Evolutionary conservation across 306 rosid genomes (phyloP), one percentile per base, ranked within the genome.

Genomic region (Adenanthera pavonina): DNA sequence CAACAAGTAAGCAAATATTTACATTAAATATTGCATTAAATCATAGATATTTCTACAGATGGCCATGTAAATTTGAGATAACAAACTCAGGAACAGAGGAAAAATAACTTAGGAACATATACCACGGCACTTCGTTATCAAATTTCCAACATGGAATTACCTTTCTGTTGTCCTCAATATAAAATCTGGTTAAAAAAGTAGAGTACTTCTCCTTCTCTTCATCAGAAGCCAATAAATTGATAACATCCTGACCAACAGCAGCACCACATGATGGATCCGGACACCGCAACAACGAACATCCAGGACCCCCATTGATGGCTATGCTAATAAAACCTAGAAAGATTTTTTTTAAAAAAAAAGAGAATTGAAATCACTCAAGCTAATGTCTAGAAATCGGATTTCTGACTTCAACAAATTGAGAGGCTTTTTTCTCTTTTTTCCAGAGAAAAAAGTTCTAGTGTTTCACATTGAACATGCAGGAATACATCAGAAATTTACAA

Each of bases 191-290:
- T 51, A 89, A 87, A 77, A 87, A 91, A 40, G 88, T 86, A 14
- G 34, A 80, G 65, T 89, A 91, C 83, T 91, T 91, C 77, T 86
- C 87, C 78, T 52, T 82, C 66, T 87, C 92, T 57, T 87, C 91
- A 15, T 56, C 17, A 72, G 90, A 87, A 57, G 90, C 82, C 75
- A 91, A 69, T 14, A 16, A 20, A 69, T 66, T 80, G 51, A 89
- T 84, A 89, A 87, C 89, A 84, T 91, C 92, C 86, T 91, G 90
- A 79, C 81, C 85, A 73, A 91, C 88, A 83, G 86, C 84, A 70
- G 90, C 95, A 72, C 73, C 78, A 83, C 92, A 91, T 48, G 92
- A 89, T 73, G 92, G 92, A 79, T 91, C 91, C 15, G 95, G 95
- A 66, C 95, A 91, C 83, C 89, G 86, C 86, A 91, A 76, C 83